phyloP scores from a whole-genome alignment of 208 protist genomes.

The Acanthamoeba royreba region DNA sequence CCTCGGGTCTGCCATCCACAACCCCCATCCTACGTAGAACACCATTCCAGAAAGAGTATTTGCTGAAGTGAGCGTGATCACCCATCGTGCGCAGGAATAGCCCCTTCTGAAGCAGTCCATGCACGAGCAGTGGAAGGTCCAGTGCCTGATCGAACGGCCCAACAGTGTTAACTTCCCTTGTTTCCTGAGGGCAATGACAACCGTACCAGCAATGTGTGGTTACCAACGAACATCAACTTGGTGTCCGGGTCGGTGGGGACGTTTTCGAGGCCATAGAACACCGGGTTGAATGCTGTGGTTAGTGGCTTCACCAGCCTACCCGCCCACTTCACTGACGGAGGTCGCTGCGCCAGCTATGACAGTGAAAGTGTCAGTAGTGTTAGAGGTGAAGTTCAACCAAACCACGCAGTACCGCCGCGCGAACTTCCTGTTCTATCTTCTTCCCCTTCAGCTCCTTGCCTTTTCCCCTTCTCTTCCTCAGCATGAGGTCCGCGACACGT shows the following conservation, averaged over 20 bases:
- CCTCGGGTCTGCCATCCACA: background rate
- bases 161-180: background rate
- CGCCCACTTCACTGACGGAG: background rate
- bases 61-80: background rate
- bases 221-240: background rate
- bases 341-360: background rate
- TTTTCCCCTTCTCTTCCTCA: too few relatives aligned
- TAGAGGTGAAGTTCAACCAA: too few relatives aligned
- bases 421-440: too few relatives aligned
- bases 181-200: background rate
- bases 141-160: background rate
- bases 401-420: too few relatives aligned
- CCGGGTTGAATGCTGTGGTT: background rate
- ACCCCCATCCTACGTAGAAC: background rate
- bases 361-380: too few relatives aligned
- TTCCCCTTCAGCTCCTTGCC: too few relatives aligned
- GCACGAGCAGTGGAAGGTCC: background rate
- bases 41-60: background rate
- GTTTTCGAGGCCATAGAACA: background rate
- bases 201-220: slow-evolving; percentile 13
- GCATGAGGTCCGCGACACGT: too few relatives aligned
- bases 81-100: background rate
- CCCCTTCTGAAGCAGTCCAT: background rate
- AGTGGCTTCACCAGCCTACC: background rate
- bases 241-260: background rate